Base-by-base conservation (phyloP, 106 monocot genomes). In the Agapanthus africanus region DNA sequence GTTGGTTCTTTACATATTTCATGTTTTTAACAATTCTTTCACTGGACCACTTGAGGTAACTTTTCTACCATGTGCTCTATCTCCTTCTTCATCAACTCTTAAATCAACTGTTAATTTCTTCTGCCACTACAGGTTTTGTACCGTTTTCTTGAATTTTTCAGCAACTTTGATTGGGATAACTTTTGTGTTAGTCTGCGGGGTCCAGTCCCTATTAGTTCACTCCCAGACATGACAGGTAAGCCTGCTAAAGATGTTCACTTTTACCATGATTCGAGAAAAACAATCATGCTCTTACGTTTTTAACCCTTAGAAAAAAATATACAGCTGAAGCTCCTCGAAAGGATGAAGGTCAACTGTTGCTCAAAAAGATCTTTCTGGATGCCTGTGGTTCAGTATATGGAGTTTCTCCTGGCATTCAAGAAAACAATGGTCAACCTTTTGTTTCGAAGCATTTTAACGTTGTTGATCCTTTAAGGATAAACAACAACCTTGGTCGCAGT, bases 81-180 rank as follows among this genome's bases (percentile, higher is more conserved):
- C 6, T 21, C 52, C 35, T 21, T 64, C 64, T 28, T 30, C 4
- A 9, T 9, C 4, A 31, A 11, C 15, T 57, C 31, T 18, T 5
- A 57, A 57, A 11, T n/a, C 6, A 57, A 18, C 8, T 32, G 44
- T 71, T 1, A 30, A 42, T 42, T 18, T 44, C 36, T 37, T 67
- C 19, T 72, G 40, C 13, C 28, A 23, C 60, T 83, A 21, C 69
- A 97, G 97, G 97, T 97, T 21, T 82, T 97, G 54, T 97, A 80
- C 74, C 91, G 97, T 40, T 97, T 97, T 79, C 73, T 97, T 56
- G 91, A 97, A 78, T 97, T 97, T 69, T 97, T 97, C 57, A 97
- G 97, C 79, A 89, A 91, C 54, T 97, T 91, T 84, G 97, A 97
- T 51, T 97, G 97, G 97, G 91, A 91, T 14, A 91, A 85, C 40